Evolutionary conservation across 108 stramenopile species (phyloP).

Genomic region (Cyclotella choctawhatcheeana): DNA sequence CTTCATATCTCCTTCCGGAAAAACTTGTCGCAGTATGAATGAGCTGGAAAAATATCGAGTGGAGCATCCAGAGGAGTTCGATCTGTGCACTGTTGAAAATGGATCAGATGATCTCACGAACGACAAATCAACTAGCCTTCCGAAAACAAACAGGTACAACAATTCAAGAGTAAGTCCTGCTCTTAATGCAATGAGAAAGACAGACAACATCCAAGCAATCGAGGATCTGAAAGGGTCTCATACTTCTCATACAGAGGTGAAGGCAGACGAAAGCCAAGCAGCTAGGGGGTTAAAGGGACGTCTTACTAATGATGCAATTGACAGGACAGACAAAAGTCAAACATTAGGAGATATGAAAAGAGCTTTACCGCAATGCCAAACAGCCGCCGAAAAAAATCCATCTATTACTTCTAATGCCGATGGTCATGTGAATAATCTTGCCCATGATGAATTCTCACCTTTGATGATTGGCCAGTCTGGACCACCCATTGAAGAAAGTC

Average conservation of each 20-base stretch:
- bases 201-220: not conserved
- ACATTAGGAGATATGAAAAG: not conserved
- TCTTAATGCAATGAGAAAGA: not conserved
- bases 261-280: not conserved
- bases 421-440: not conserved
- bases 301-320: not conserved
- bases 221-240: not conserved
- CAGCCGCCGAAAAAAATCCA: too few relatives aligned
- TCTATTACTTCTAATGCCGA: not conserved
- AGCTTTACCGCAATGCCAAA: slow-evolving; percentile 7
- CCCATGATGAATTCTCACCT: not conserved
- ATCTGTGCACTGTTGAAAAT: not conserved
- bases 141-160: not conserved
- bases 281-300: not conserved
- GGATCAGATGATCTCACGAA: not conserved
- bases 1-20: slow-evolving; percentile 24
- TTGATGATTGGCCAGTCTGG: slow-evolving; percentile 3
- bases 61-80: slow-evolving; percentile 1
- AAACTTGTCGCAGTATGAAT: slow-evolving; percentile 2
- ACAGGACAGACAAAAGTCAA: not conserved
- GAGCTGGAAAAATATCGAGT: not conserved
- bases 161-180: not conserved
- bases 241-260: not conserved
- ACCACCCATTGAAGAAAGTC: slow-evolving; percentile 6
- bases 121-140: not conserved